Percentiles rank a stretch among this genome's conserved stretches.
Conservation (phyloP, 257 asterid species). For the Lycium barbarum region DNA sequence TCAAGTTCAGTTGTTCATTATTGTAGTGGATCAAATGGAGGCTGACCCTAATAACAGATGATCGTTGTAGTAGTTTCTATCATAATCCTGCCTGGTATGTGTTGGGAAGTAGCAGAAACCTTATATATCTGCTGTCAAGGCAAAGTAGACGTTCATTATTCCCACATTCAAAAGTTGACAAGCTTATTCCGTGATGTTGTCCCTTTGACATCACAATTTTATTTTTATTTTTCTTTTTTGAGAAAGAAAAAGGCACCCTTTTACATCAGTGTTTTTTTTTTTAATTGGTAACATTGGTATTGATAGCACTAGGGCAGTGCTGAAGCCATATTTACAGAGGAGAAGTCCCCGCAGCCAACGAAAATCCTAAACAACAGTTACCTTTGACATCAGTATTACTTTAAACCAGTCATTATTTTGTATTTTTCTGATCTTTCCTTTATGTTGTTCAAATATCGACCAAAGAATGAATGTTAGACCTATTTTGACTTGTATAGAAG, state of each 20-base stretch:
- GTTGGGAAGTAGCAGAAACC: background rate
- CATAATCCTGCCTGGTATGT: background rate
- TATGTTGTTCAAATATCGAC: background rate
- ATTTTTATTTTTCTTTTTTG: background rate
- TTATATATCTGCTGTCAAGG: background rate
- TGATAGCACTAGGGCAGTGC: too few relatives aligned
- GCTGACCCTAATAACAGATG: background rate
- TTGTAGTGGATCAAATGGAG: conserved; percentile 11
- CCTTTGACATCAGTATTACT: background rate
- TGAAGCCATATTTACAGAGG: too few relatives aligned
- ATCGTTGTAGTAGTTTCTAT: background rate
- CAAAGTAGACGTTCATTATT: background rate
- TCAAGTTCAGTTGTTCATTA: conserved; percentile 14
- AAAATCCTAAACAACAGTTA: too few relatives aligned
- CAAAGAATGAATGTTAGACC: background rate
- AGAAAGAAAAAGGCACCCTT: background rate
- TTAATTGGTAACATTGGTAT: too few relatives aligned
- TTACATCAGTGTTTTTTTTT: too few relatives aligned
- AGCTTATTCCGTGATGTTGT: background rate
- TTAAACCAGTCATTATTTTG: background rate
- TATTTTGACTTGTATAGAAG: background rate
- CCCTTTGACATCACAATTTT: background rate
- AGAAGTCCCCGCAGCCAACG: too few relatives aligned
- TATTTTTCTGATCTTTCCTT: background rate
- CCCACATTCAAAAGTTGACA: background rate